Base-by-base conservation (phyloP, 345 rosid genomes). In the Melaleuca alternifolia region DNA sequence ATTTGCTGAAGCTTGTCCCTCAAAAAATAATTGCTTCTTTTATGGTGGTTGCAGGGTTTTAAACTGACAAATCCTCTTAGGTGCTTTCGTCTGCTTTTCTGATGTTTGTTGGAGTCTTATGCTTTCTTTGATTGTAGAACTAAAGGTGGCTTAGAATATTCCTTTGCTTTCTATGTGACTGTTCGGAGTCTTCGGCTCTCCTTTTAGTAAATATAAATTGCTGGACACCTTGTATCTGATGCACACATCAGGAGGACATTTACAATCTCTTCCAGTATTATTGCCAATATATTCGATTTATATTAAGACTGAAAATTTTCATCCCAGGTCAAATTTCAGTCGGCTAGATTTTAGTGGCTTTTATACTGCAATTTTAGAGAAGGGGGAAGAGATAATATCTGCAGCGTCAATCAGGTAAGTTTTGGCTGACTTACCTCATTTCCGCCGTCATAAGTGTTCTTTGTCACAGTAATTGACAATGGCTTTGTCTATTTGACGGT, bases 401-500 rank as follows among this genome's bases (percentile, higher is more conserved):
- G 98, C 92, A 88, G 99, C 99, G 87, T 94, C 99, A 85, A 94
- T 97, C 86, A 93, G 99, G 99, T 96, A 88, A 62, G 71, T 33
- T 50, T 62, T 33, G 26, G 57, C 54, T 50, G 50, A 81, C 46
- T 54, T 50, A 16, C 53, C 20, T 18, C 28, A 12, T 37, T 75
- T 54, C 52, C 14, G 44, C 54, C 50, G n/a, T 56, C 24, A 44
- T 83, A 59, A 52, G 57, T 7, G 8, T 54, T 83, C 26, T 83
- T 52, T 1, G 81, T 71, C 81, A 16, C 6, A 9, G 81, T 71
- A 71, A 71, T 71, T 71, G 48, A 84, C 51, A 26, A 9, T 24
- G 48, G 37, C 48, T 82, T 46, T 82, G 54, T 50, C 54, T 82
- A 50, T 50, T 82, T 84, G 61, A 30, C n/a, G 61, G 44, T 44